A percentile compares a stretch with the other conserved stretches of the same genome.
Evolutionary conservation across 2,329 filamentous ascomycete species (phyloP).

Genomic region (Dendrostoma leiphaemia): DNA sequence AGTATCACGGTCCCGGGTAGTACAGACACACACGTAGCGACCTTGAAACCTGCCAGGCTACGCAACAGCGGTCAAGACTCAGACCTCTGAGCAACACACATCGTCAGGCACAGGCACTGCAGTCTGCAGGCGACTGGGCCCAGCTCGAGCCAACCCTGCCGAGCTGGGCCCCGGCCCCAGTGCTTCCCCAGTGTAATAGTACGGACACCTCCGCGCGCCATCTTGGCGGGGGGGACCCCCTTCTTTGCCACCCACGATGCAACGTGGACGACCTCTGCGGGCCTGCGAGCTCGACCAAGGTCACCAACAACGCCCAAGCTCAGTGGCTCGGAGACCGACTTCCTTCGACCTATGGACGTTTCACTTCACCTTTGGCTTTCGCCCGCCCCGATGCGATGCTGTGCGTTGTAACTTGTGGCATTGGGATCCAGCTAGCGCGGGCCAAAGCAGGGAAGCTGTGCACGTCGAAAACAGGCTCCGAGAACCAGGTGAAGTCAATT

Average conservation of each 20-base stretch:
- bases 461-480: slow-evolving; percentile 9
- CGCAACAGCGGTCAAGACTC: slow-evolving; percentile 16
- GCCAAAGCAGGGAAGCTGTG: slow-evolving; percentile 12
- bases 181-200: neutral
- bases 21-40: slow-evolving; percentile 17
- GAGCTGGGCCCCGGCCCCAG: neutral
- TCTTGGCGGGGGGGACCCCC: neutral
- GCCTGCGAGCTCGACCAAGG: neutral
- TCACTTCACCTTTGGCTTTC: neutral
- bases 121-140: neutral
- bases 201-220: neutral
- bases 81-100: neutral
- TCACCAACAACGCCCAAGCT: too few species aligned
- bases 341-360: too few species aligned
- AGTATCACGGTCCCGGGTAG: slow-evolving; percentile 16
- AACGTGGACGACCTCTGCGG: slow-evolving; percentile 9
- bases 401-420: too few species aligned
- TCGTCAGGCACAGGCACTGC: slow-evolving; percentile 3
- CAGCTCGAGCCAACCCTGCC: neutral
- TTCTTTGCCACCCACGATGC: neutral
- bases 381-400: neutral
- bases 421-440: slow-evolving; percentile 5
- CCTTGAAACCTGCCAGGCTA: slow-evolving; percentile 19
- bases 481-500: slow-evolving; percentile 20
- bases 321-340: too few species aligned